Base-by-base conservation (phyloP, 73 alveolate species). In the Paramecium biaurelia region DNA sequence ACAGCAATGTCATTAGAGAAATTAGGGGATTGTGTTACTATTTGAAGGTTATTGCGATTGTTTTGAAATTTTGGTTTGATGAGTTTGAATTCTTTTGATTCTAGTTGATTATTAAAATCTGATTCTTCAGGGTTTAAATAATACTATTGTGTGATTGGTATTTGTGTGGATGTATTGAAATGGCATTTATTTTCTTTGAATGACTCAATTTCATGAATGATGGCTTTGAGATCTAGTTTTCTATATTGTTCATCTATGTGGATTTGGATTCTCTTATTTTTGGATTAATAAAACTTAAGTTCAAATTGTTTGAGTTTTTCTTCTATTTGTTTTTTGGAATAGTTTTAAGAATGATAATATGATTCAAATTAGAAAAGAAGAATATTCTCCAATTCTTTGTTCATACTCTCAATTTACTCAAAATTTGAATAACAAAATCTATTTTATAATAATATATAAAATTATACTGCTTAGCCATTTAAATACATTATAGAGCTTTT, bases 401-500 rank as follows among this genome's bases (percentile, higher is more conserved):
- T 63, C 84, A 63, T 63, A 63, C n/a, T 14, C 24, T 63, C 84
- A 14, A 63, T 63, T 63, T 26, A 24, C 12, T 63, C 49, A 24
- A 63, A 63, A 63, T 63, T 63, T 26, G 84, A 63, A 53, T 53
- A 53, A 6, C 84, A 63, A 63, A 30, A 63, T 32, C 84, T 63
- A 63, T 30, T 63, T 63, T 30, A 63, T 63, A 30, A 63, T 63
- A 63, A 30, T 26, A 26, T 30, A 53, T 53, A 53, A 53, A 53
- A 53, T 18, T 18, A 63, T 63, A 63, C 84, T 63, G 45, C 45
- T 63, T 63, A 63, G 84, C 84, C 41, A 63, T 63, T 63, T 63
- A 63, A 63, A 63, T 63, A 63, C 84, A 63, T 32, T 63, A 63
- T 26, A 63, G 84, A 63, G 84, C 84, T 63, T 63, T 63, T 63